Percentiles rank a stretch among this genome's conserved stretches.
phyloP scores from a whole-genome alignment of 1,284 basidiomycete species.

The Cutaneotrichosporon cyanovorans region DNA sequence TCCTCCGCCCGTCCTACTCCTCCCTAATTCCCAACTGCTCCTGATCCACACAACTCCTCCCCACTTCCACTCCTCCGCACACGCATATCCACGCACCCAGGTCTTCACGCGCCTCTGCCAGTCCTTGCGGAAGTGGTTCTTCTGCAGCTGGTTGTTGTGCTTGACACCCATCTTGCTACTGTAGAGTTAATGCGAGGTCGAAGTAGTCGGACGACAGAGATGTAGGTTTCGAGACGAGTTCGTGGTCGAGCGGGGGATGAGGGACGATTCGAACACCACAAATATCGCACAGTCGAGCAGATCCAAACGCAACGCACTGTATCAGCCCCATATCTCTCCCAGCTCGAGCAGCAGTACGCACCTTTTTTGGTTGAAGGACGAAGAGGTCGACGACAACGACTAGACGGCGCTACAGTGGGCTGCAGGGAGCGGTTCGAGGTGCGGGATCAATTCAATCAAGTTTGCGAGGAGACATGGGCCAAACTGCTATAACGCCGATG shows the following conservation, averaged over 20 bases:
- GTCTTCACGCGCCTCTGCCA: conserved; percentile 55
- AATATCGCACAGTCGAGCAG: not conserved
- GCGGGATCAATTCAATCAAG: no score
- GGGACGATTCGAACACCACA: not conserved
- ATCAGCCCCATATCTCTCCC: not conserved
- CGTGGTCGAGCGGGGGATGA: not conserved
- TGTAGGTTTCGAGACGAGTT: not conserved
- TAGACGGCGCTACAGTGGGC: no score
- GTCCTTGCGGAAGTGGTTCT: conserved; percentile 98
- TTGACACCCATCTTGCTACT: conserved; percentile 19
- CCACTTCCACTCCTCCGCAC: not conserved
- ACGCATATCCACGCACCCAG: conserved; percentile 25
- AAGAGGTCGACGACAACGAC: no score
- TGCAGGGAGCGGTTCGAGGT: no score
- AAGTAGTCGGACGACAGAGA: not conserved
- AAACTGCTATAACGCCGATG: no score
- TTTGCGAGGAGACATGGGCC: no score
- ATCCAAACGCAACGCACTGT: not conserved
- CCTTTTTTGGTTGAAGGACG: no score
- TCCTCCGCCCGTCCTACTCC: not conserved
- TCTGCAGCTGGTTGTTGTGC: conserved; percentile 61
- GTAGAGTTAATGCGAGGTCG: not conserved
- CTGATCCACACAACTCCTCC: not conserved
- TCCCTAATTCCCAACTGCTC: not conserved
- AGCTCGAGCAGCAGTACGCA: no score